Evolutionary conservation across 257 asterid species (phyloP).

Genomic region (Ballota nigra): DNA sequence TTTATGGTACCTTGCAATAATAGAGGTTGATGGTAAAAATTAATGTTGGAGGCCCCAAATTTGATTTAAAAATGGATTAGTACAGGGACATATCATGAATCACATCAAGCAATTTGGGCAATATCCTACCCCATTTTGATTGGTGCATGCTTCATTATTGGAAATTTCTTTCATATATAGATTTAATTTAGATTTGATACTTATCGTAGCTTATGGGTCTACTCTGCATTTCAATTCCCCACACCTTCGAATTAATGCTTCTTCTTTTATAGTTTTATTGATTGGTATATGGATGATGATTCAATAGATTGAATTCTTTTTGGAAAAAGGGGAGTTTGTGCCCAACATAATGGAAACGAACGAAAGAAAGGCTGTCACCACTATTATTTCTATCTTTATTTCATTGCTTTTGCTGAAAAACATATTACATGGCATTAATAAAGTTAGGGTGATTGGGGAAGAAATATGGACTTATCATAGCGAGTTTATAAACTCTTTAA

Average conservation of each 20-base stretch:
- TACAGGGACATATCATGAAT: background rate
- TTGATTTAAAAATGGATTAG: background rate
- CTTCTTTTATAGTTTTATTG: conserved; percentile 15
- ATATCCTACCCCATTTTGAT: conserved; percentile 9
- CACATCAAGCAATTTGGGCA: conserved; percentile 17
- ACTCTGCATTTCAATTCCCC: conserved; percentile 13
- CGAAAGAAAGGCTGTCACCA: background rate
- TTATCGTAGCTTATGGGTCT: conserved; percentile 15
- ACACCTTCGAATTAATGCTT: background rate
- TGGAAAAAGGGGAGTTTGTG: background rate
- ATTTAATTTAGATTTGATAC: conserved; percentile 17
- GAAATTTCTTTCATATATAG: background rate
- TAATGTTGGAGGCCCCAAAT: background rate
- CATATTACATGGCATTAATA: no score
- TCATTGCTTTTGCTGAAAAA: background rate
- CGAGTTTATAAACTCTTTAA: no score
- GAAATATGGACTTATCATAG: no score
- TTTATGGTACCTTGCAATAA: background rate
- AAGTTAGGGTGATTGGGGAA: no score
- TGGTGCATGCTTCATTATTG: background rate
- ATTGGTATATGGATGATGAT: background rate
- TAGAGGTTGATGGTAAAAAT: background rate
- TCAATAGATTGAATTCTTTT: background rate
- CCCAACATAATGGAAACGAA: background rate
- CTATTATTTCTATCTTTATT: background rate